Conservation (phyloP, 2,329 filamentous ascomycete genomes). For the Trichocomaceae sp. region DNA sequence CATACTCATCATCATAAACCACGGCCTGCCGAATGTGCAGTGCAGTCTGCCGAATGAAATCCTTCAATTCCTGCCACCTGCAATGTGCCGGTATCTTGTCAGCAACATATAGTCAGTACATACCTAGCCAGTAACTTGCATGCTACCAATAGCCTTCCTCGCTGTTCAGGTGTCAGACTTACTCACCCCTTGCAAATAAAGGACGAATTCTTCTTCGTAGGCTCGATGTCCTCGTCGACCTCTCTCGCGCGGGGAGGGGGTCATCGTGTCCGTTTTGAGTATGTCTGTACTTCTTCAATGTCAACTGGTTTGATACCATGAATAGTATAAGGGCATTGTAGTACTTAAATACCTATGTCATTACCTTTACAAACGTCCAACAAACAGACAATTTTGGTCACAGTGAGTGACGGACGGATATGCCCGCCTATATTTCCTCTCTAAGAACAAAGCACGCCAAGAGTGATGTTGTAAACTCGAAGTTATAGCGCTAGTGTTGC, state of each 20-base stretch:
- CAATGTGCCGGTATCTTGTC: slow-evolving; percentile 37
- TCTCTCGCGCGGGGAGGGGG: slow-evolving; percentile 27
- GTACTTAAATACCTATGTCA: not conserved
- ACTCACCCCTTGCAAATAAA: slow-evolving; percentile 39
- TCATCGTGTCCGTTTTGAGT: slow-evolving; percentile 21
- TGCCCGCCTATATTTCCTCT: not conserved
- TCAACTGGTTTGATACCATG: not conserved
- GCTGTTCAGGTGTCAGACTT: not conserved
- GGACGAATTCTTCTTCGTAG: slow-evolving; percentile 39
- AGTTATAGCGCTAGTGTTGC: not conserved
- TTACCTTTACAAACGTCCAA: not conserved
- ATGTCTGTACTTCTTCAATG: not conserved
- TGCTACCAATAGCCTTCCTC: not conserved
- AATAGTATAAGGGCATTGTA: not conserved
- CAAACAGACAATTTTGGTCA: not conserved
- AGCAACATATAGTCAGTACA: not conserved
- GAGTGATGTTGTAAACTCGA: not conserved
- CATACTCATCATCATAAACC: slow-evolving; percentile 39
- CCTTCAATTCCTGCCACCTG: slow-evolving; percentile 41
- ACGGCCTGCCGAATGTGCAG: slow-evolving; percentile 40
- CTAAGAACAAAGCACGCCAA: not conserved
- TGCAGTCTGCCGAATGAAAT: slow-evolving; percentile 39
- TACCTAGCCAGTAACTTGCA: not conserved
- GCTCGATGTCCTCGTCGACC: slow-evolving; percentile 27
- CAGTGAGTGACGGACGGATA: not conserved